Base-by-base conservation (phyloP, 768 basidiomycete genomes). In the Lentinula sp. region DNA sequence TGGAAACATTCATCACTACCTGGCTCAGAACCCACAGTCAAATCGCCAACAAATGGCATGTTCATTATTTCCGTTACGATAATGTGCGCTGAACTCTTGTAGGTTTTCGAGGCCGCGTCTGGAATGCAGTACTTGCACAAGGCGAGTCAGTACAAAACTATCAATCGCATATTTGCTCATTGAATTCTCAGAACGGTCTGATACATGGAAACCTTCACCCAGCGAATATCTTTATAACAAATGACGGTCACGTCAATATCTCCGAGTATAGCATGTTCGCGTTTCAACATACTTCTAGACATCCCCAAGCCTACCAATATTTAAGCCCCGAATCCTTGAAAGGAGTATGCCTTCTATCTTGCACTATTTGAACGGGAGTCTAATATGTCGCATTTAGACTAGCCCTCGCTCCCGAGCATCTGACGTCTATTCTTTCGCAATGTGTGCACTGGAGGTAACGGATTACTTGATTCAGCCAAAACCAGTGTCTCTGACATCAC, bases 321-420 rank as follows among this genome's bases (percentile, higher is more conserved):
- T 66, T 66, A 37, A 71, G 70, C 37, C 70, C 70, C 6, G 70
- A 71, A 49, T 65, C 65, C 9, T 70, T 69, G 70, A 71, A 71
- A 61, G 70, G 69, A 32, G 69, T 71, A 51, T 53, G 69, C 65
- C 15, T 48, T 8, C 23, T 39, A 46, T 52, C 6, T 51, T 36
- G 45, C 28, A 15, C 16, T 18, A 45, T 5, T 41, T 46, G 16
- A 39, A 59, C 8, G 28, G 39, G 45, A 12, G 28, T 33, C 33
- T 42, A 39, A 61, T 41, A 9, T 37, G 33, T 61, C 15, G 50
- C 4, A 16, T 56, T 4, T 50, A 71, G 69, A 68, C 68, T 6
- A 35, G 63, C 9, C 69, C 69, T 28, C 46, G 46, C 23, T 48
- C 46, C 20, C 62, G 61, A 41, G 36, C 69, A n/a, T 70, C 70